These are phyloP conservation scores for Cutaneotrichosporon sp. DNA, from an alignment of 1,284 basidiomycete species.

Conservation along the genomic window DNA sequence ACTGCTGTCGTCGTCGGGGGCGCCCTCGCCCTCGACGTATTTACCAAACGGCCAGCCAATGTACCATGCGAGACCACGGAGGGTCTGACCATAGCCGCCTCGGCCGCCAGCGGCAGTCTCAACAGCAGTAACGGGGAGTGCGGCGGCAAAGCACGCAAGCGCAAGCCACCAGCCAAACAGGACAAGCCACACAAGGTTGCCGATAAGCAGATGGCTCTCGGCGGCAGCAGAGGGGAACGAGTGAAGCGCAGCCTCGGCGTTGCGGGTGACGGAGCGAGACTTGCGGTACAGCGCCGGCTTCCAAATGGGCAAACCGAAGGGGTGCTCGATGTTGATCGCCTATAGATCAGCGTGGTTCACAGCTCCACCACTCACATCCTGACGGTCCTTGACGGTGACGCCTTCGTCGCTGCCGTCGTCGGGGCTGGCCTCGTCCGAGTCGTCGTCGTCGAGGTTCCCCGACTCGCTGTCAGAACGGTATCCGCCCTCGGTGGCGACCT, in stretches of 20 bases:
- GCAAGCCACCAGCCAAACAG: conserved; percentile 90
- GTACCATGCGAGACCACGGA: conserved; percentile 93
- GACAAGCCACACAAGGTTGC: conserved; percentile 86
- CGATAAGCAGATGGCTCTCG: conserved; percentile 78
- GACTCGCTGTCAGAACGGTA: conserved; percentile 25
- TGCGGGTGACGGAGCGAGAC: conserved; percentile 88
- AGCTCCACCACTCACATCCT: conserved; percentile 61
- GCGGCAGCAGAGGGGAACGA: conserved; percentile 85
- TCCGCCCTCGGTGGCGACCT: conserved; percentile 20
- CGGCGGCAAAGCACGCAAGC: conserved; percentile 64
- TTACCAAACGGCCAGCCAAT: conserved; percentile 98
- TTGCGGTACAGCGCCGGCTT: conserved; percentile 99
- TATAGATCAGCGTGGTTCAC: conserved; percentile 16
- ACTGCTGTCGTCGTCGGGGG: conserved; percentile 28
- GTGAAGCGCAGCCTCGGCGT: conserved; percentile 91
- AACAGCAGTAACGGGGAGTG: conserved; percentile 63
- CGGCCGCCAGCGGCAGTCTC: conserved; percentile 60
- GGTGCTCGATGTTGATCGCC: conserved; percentile 95
- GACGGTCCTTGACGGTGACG: conserved; percentile 88
- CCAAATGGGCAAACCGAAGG: conserved; percentile 99
- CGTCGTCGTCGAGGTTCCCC: conserved; percentile 33
- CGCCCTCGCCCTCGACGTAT: conserved; percentile 83
- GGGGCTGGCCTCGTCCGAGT: conserved; percentile 31
- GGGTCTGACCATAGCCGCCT: conserved; percentile 73
- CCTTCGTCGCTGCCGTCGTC: conserved; percentile 62